Evolutionary conservation across 2,329 filamentous ascomycete genomes (phyloP).

Genomic region (Verticillium klebahnii): DNA sequence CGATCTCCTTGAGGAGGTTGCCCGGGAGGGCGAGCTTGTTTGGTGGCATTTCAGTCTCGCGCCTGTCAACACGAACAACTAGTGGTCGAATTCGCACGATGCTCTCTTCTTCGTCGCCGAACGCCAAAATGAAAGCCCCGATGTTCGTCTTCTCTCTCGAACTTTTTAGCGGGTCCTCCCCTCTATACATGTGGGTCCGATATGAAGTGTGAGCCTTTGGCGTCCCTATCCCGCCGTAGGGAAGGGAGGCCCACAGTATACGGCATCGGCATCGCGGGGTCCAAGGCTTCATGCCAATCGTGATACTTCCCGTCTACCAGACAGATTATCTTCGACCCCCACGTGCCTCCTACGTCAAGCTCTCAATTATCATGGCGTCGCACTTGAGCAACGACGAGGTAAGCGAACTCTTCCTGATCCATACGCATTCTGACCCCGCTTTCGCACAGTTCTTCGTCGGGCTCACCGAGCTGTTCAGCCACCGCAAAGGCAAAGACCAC

Average conservation of each 20-base stretch:
- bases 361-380: conserved; percentile 25
- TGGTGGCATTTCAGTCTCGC: conserved; percentile 18
- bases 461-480: conserved; percentile 63
- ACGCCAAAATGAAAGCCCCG: background rate
- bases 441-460: conserved; percentile 65
- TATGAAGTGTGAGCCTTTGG: background rate
- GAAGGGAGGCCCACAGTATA: background rate
- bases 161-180: background rate
- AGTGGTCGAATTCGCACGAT: background rate
- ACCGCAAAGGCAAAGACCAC: conserved; percentile 63
- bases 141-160: background rate
- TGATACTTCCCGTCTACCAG: background rate
- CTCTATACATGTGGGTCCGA: background rate
- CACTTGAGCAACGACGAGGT: conserved; percentile 61
- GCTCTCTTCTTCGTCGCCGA: too few relatives aligned
- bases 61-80: background rate
- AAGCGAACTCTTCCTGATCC: conserved; percentile 7
- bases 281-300: background rate
- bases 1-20: conserved; percentile 39
- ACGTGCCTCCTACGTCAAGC: background rate
- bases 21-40: conserved; percentile 37
- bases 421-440: background rate
- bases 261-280: background rate
- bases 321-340: background rate
- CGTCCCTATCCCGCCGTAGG: background rate